Evolutionary conservation across 1,284 basidiomycete genomes (phyloP).

Genomic region (Rhodotorula sp.): DNA sequence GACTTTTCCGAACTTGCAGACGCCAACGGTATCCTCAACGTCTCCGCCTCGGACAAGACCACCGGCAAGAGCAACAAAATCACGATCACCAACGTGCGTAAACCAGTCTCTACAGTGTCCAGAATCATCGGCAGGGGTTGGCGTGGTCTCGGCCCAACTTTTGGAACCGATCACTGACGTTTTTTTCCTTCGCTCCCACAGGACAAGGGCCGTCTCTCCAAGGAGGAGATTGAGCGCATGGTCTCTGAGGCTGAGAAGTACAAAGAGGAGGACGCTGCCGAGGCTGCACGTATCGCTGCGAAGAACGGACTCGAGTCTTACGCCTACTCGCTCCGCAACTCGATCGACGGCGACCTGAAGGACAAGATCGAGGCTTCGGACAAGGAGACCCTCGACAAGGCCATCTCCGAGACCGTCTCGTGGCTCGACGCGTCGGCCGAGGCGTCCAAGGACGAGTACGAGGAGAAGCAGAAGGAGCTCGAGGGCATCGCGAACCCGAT

Average conservation of each 20-base stretch:
- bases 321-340: constrained; percentile 94
- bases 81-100: constrained; percentile 35
- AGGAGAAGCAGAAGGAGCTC: constrained; percentile 92
- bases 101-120: constrained; percentile 54
- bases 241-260: constrained; percentile 79
- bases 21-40: constrained; percentile 55
- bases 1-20: constrained; percentile 53
- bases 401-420: constrained; percentile 79
- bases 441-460: constrained; percentile 94
- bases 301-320: constrained; percentile 73
- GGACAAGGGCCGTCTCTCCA: constrained; percentile 87
- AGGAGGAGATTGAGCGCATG: constrained; percentile 99
- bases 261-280: constrained; percentile 63
- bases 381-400: constrained; percentile 79
- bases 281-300: constrained; percentile 56
- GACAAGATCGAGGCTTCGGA: constrained; percentile 78
- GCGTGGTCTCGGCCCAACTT: too few relatives aligned
- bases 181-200: background rate
- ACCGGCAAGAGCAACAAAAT: constrained; percentile 84
- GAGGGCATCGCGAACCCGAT: constrained; percentile 74
- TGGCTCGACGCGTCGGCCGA: constrained; percentile 86
- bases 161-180: constrained; percentile 50
- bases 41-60: constrained; percentile 53
- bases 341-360: constrained; percentile 63
- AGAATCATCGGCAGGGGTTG: constrained; percentile 72